phyloP scores from a whole-genome alignment of 2,329 filamentous ascomycete species.

The Talaromyces amestolkiae region DNA sequence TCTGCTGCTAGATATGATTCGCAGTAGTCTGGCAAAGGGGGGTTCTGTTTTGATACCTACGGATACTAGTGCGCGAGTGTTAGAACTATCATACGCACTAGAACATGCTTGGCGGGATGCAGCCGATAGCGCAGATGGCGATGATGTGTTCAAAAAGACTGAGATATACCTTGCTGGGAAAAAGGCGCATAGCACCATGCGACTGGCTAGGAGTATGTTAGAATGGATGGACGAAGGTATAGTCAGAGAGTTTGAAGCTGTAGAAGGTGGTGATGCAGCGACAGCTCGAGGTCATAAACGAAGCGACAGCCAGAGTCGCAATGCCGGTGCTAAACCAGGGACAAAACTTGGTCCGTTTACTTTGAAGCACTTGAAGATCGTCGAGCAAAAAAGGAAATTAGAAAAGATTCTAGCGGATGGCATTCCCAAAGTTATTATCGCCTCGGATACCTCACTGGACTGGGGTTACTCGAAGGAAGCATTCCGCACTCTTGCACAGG shows the following conservation, averaged over 20 bases:
- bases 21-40: conserved; percentile 72
- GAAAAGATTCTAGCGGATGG: conserved; percentile 61
- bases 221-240: conserved; percentile 99
- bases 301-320: conserved; percentile 41
- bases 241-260: conserved; percentile 82
- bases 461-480: conserved; percentile 92
- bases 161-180: conserved; percentile 79
- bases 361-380: conserved; percentile 76
- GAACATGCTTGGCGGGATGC: conserved; percentile 86
- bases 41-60: conserved; percentile 91
- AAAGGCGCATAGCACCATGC: conserved; percentile 82
- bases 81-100: conserved; percentile 87
- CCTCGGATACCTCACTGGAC: conserved; percentile 83
- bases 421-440: conserved; percentile 72
- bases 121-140: conserved; percentile 52
- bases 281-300: conserved; percentile 37
- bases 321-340: conserved; percentile 32
- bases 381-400: conserved; percentile 79
- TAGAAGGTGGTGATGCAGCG: conserved; percentile 35
- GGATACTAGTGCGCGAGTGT: conserved; percentile 89
- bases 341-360: conserved; percentile 72
- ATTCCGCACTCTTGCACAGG: conserved; percentile 69
- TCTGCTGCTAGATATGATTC: conserved; percentile 75
- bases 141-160: conserved; percentile 50
- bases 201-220: conserved; percentile 89